phyloP scores from a whole-genome alignment of 176 grass and related monocot species.

The bread wheat (Triticum aestivum) region IWGSC_CS_RefSeq_v2.1 NC_057796.1:416357637-416358136 shows the following conservation, averaged over 20 bases:
- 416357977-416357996: slow-evolving; percentile 95
- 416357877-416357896: slow-evolving; percentile 92
- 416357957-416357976: slow-evolving; percentile 91
- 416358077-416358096: slow-evolving; percentile 53
- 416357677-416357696: slow-evolving; percentile 62
- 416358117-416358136: slow-evolving; percentile 43
- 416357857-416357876: slow-evolving; percentile 81
- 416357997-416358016: slow-evolving; percentile 90
- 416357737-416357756: slow-evolving; percentile 56
- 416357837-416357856: slow-evolving; percentile 93
- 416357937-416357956: slow-evolving; percentile 76
- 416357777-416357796: background rate
- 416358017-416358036: slow-evolving; percentile 83
- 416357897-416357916: slow-evolving; percentile 96
- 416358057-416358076: slow-evolving; percentile 61
- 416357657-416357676: slow-evolving; percentile 73
- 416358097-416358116: slow-evolving; percentile 41
- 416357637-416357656: slow-evolving; percentile 66
- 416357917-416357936: slow-evolving; percentile 85
- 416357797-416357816: slow-evolving; percentile 61
- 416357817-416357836: slow-evolving; percentile 96
- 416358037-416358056: slow-evolving; percentile 56
- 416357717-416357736: slow-evolving; percentile 65
- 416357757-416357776: slow-evolving; percentile 47
- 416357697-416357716: slow-evolving; percentile 72